Conservation (phyloP, 148 eudicot species). For the Vaccinium darrowii region DNA sequence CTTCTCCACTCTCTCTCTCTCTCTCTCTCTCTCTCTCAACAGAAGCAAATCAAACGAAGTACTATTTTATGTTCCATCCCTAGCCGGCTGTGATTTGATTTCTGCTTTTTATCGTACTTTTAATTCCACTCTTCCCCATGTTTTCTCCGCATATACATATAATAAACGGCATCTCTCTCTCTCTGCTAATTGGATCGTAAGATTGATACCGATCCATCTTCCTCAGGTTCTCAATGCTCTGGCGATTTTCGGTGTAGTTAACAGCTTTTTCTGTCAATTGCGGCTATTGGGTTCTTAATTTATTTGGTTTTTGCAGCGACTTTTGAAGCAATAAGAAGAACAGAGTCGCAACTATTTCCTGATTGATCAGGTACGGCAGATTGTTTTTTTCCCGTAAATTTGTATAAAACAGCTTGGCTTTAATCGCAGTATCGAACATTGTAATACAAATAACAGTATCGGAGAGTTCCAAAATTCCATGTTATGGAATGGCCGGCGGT, state of each 20-base stretch:
- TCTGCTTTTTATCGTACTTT: background rate
- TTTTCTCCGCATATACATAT: background rate
- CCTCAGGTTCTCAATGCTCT: background rate
- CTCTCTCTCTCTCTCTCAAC: conserved; percentile 13
- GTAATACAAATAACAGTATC: too few species aligned
- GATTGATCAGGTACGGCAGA: conserved; percentile 2
- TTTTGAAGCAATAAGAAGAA: conserved; percentile 12
- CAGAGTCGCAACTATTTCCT: background rate
- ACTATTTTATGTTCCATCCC: background rate
- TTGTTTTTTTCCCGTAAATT: background rate
- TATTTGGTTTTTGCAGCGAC: conserved; percentile 15
- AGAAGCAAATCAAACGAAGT: conserved; percentile 11
- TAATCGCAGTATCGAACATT: too few species aligned
- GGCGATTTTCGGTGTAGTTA: background rate
- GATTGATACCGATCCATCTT: conserved; percentile 13
- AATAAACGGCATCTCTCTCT: background rate
- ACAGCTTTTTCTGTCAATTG: background rate
- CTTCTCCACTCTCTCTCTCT: background rate
- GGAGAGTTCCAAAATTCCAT: too few species aligned
- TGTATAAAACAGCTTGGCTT: too few species aligned
- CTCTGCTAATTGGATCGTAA: background rate
- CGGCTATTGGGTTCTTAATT: background rate
- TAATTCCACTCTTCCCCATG: background rate
- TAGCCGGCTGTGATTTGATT: conserved; percentile 2
- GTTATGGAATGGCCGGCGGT: too few species aligned